Conservation (phyloP, 257 asterid genomes). For the Hygrophila difformis region DNA sequence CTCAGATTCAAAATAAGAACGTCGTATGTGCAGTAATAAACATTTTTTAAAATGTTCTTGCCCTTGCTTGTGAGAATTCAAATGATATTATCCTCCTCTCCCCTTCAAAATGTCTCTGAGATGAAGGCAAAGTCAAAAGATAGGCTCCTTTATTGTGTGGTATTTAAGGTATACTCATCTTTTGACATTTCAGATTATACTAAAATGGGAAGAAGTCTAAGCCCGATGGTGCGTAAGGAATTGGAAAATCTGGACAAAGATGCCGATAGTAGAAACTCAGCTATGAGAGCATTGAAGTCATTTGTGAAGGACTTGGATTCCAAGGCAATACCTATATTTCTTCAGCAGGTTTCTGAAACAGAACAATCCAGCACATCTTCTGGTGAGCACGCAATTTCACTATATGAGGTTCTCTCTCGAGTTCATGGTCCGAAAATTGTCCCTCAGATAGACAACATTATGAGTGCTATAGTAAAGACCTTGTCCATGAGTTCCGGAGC, state of each 20-base stretch:
- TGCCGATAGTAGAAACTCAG: constrained; percentile 80
- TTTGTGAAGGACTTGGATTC: constrained; percentile 90
- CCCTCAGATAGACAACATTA: constrained; percentile 74
- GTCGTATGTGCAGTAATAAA: too few relatives aligned
- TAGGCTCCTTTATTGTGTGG: too few relatives aligned
- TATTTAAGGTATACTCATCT: background rate
- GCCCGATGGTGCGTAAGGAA: constrained; percentile 65
- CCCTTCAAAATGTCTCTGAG: too few relatives aligned
- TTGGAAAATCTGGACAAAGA: constrained; percentile 88
- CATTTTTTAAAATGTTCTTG: too few relatives aligned
- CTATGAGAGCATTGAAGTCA: constrained; percentile 81
- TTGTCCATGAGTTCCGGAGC: constrained; percentile 76
- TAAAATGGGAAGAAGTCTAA: constrained; percentile 63
- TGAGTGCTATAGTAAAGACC: constrained; percentile 69
- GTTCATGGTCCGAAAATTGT: constrained; percentile 76
- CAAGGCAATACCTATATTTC: constrained; percentile 85
- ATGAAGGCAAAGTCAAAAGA: too few relatives aligned
- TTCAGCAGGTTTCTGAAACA: constrained; percentile 84
- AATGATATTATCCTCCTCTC: too few relatives aligned
- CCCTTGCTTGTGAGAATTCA: too few relatives aligned
- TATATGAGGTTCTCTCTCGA: constrained; percentile 86
- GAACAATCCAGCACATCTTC: constrained; percentile 52
- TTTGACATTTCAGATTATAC: background rate
- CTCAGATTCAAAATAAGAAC: too few relatives aligned
- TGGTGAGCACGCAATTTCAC: constrained; percentile 80